Conservation (phyloP, 2,329 filamentous ascomycete genomes). For the Didymella sp. region DNA sequence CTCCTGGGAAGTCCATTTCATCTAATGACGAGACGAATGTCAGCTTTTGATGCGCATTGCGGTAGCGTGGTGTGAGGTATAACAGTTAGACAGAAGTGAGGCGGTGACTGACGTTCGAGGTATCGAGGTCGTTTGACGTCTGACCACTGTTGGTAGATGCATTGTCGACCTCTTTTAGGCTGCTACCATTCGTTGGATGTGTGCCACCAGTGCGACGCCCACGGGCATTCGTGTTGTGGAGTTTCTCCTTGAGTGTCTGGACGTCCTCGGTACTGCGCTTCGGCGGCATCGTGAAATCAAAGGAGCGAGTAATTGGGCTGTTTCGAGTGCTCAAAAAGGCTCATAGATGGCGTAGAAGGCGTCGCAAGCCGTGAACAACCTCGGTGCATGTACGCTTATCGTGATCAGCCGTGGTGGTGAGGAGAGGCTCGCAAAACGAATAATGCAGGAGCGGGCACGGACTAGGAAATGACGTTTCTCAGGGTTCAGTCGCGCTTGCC, state of each 20-base stretch:
- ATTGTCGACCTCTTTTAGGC: slow-evolving; percentile 50
- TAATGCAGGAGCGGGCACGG: slow-evolving; percentile 22
- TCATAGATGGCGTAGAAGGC: slow-evolving; percentile 9
- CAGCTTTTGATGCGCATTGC: slow-evolving; percentile 17
- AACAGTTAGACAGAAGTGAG: slow-evolving; percentile 10
- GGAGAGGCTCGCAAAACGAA: slow-evolving; percentile 18
- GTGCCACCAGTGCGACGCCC: slow-evolving; percentile 46
- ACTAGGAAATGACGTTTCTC: slow-evolving; percentile 21
- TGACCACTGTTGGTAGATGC: slow-evolving; percentile 47
- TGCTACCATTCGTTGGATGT: slow-evolving; percentile 42
- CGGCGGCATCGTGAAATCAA: slow-evolving; percentile 46
- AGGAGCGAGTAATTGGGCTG: slow-evolving; percentile 10
- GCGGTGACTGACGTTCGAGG: slow-evolving; percentile 44
- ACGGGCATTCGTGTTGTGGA: slow-evolving; percentile 49
- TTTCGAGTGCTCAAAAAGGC: not conserved
- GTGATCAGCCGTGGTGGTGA: slow-evolving; percentile 14
- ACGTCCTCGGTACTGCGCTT: slow-evolving; percentile 51
- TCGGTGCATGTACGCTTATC: slow-evolving; percentile 15
- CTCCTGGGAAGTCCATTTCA: slow-evolving; percentile 73
- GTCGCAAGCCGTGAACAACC: slow-evolving; percentile 14
- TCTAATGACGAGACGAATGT: slow-evolving; percentile 46
- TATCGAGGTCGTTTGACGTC: slow-evolving; percentile 37
- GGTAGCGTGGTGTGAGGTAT: slow-evolving; percentile 1
- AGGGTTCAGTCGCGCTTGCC: slow-evolving; percentile 23
- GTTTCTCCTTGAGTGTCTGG: slow-evolving; percentile 53